Conservation (phyloP, 106 monocot species). For the Chionographis japonica region DNA sequence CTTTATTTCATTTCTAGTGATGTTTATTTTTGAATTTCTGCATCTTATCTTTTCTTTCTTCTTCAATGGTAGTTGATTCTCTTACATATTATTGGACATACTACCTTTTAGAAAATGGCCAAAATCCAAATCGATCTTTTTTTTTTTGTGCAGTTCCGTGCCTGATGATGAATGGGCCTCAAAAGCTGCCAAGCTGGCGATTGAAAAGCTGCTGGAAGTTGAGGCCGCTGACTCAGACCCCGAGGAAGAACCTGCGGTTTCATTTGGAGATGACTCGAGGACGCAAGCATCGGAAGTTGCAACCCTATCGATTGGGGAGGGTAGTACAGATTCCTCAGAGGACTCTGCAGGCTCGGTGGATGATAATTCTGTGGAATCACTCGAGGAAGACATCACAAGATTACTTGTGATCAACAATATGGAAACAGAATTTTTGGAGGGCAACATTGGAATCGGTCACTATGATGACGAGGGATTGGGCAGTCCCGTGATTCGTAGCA, state of each 20-base stretch:
- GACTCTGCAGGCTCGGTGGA: not conserved
- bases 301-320: constrained; percentile 2
- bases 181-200: constrained; percentile 20
- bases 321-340: not conserved
- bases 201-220: constrained; percentile 15
- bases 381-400: constrained; percentile 1
- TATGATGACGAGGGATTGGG: constrained; percentile 5
- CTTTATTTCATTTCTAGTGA: too few species aligned
- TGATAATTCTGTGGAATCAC: not conserved
- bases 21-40: too few species aligned
- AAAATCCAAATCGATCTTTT: too few species aligned
- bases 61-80: too few species aligned
- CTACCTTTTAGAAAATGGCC: too few species aligned
- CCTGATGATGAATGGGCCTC: constrained; percentile 10
- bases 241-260: not conserved
- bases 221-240: constrained; percentile 5
- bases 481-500: not conserved
- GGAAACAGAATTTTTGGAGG: not conserved
- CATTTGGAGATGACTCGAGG: not conserved
- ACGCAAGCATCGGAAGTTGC: not conserved
- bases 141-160: not conserved
- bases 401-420: not conserved
- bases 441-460: not conserved
- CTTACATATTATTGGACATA: too few species aligned
- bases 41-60: too few species aligned